Evolutionary conservation across 768 basidiomycete genomes (phyloP).

Genomic region (Multifurca ochricompacta): DNA sequence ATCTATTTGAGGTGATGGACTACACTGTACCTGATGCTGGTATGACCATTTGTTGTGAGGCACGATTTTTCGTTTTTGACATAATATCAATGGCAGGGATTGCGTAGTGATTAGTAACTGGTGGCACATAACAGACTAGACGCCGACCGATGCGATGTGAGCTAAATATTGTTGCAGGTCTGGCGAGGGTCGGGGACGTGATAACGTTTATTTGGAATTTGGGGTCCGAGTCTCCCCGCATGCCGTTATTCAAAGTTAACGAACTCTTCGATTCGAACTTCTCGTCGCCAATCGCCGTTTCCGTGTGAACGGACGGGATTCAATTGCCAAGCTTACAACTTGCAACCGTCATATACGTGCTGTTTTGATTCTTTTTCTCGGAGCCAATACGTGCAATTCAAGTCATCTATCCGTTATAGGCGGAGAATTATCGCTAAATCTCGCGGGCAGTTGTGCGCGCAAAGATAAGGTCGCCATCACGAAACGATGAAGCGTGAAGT

Average conservation of each 20-base stretch:
- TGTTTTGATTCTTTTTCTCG: background rate
- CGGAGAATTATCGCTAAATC: background rate
- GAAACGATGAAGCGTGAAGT: background rate
- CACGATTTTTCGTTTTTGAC: background rate
- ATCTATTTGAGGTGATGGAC: background rate
- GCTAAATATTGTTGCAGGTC: too few relatives aligned
- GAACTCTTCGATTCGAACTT: background rate
- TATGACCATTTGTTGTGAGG: slow-evolving; percentile 2
- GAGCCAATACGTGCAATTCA: background rate
- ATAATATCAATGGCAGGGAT: background rate
- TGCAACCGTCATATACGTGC: background rate
- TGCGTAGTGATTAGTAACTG: background rate
- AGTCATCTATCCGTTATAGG: background rate
- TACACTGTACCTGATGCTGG: background rate
- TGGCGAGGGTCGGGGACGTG: background rate
- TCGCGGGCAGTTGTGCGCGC: background rate
- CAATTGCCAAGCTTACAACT: background rate
- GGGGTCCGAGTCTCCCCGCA: background rate
- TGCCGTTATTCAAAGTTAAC: background rate
- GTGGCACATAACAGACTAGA: too few relatives aligned
- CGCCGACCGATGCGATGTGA: background rate
- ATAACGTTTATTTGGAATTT: background rate
- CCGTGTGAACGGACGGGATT: background rate
- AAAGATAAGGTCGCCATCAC: background rate
- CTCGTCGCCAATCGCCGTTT: background rate